Evolutionary conservation across 805 yeast species (phyloP).

Genomic region (Metschnikowia matae): DNA sequence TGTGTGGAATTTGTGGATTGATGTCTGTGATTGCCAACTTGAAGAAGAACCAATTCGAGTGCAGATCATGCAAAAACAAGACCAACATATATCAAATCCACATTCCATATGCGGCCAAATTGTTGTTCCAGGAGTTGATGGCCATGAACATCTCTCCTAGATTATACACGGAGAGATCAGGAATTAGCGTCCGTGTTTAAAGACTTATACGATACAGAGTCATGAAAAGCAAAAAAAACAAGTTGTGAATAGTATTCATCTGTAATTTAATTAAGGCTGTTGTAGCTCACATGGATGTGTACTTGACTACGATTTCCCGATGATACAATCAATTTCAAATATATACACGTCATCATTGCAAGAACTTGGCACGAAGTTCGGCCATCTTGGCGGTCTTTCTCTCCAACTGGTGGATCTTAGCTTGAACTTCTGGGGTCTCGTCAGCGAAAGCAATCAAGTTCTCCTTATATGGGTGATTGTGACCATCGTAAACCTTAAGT

Average conservation of each 20-base stretch:
- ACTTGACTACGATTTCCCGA: neutral
- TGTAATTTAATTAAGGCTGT: neutral
- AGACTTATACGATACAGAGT: neutral
- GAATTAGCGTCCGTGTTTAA: slow-evolving; percentile 41
- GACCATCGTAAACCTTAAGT: slow-evolving; percentile 81
- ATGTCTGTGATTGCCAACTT: slow-evolving; percentile 97
- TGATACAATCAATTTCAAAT: slow-evolving; percentile 1
- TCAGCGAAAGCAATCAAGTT: slow-evolving; percentile 85
- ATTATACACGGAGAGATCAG: slow-evolving; percentile 88
- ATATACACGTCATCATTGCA: slow-evolving; percentile 6
- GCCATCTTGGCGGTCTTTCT: slow-evolving; percentile 27
- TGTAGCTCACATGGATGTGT: neutral
- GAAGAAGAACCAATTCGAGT: slow-evolving; percentile 96
- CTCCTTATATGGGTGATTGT: slow-evolving; percentile 79
- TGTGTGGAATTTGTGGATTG: slow-evolving; percentile 97
- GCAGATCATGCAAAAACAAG: slow-evolving; percentile 97
- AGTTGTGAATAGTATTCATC: neutral
- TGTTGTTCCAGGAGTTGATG: slow-evolving; percentile 97
- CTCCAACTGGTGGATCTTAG: slow-evolving; percentile 39
- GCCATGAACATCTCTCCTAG: slow-evolving; percentile 99
- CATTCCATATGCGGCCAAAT: slow-evolving; percentile 97
- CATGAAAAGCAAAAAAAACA: neutral
- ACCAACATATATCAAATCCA: slow-evolving; percentile 97
- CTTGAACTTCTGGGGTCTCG: slow-evolving; percentile 53
- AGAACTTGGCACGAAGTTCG: slow-evolving; percentile 34